A percentile compares a stretch with the other conserved stretches of the same genome.
These are phyloP conservation scores for Keithomyces neogunnii DNA, from an alignment of 2,329 filamentous ascomycete genomes.

Conservation along the genomic window DNA sequence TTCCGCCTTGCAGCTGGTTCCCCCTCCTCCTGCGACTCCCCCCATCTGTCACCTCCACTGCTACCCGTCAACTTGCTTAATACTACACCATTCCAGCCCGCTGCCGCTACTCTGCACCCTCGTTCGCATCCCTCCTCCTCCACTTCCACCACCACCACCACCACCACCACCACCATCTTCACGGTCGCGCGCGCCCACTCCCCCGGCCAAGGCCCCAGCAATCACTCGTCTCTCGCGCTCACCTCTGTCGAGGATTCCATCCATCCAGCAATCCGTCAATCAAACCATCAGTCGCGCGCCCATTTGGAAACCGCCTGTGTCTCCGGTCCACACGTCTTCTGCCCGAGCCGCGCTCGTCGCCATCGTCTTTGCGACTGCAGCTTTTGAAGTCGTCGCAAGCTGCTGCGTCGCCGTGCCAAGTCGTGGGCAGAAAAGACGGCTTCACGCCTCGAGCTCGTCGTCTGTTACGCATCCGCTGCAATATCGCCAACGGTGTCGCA, in stretches of 20 bases:
- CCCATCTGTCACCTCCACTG: slow-evolving; percentile 7
- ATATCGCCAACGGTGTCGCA: slow-evolving; percentile 6
- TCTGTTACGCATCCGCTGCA: slow-evolving; percentile 7
- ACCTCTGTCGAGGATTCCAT: slow-evolving; percentile 1
- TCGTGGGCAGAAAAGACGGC: background rate
- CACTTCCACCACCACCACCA: slow-evolving; percentile 12
- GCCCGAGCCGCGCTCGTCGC: slow-evolving; percentile 4
- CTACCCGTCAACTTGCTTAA: slow-evolving; percentile 5
- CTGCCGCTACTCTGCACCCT: slow-evolving; percentile 11
- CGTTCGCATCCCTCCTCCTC: slow-evolving; percentile 11
- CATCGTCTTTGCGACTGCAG: slow-evolving; percentile 2
- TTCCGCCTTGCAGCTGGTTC: slow-evolving; percentile 8
- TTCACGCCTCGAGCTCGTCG: slow-evolving; percentile 1
- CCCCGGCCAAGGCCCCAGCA: slow-evolving; percentile 11
- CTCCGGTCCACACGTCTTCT: slow-evolving; percentile 4
- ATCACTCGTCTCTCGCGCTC: background rate
- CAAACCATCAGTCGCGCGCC: slow-evolving; percentile 3
- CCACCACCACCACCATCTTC: slow-evolving; percentile 11
- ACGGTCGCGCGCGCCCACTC: slow-evolving; percentile 9
- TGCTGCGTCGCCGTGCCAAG: slow-evolving; percentile 1
- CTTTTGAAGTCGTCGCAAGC: background rate
- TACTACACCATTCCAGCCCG: slow-evolving; percentile 6
- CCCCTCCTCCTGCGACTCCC: slow-evolving; percentile 7
- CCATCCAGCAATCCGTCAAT: background rate
- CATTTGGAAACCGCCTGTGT: slow-evolving; percentile 1